These are phyloP conservation scores for Agrocybe praecox DNA, from an alignment of 768 basidiomycete species.

Conservation along the genomic window DNA sequence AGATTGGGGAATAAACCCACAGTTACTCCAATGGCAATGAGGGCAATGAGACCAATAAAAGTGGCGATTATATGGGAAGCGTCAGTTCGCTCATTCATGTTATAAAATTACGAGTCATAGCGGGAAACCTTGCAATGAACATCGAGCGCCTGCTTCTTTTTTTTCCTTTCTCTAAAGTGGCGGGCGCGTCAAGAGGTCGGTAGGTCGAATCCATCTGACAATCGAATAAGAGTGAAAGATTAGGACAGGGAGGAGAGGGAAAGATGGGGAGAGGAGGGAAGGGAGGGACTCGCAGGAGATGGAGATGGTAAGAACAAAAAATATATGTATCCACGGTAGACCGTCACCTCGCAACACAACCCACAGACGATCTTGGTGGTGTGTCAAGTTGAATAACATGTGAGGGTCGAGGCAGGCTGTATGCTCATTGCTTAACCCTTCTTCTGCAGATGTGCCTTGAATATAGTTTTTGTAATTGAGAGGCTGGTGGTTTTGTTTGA, in stretches of 20 bases:
- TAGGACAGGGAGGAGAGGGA: constrained; percentile 1
- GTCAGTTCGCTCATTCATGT: background rate
- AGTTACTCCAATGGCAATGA: constrained; percentile 61
- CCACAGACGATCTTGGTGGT: too few species aligned
- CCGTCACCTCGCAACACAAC: too few species aligned
- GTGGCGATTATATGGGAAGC: constrained; percentile 53
- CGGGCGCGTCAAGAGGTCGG: constrained; percentile 22
- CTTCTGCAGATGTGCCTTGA: too few species aligned
- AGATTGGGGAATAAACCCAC: constrained; percentile 44
- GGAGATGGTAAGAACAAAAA: too few species aligned
- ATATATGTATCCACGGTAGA: too few species aligned
- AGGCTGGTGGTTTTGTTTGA: too few species aligned
- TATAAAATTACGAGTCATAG: background rate
- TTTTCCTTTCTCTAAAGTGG: constrained; percentile 32
- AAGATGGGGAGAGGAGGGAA: background rate
- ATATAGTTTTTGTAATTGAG: too few species aligned
- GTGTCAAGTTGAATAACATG: too few species aligned
- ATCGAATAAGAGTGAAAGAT: constrained; percentile 11
- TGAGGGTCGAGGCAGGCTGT: too few species aligned
- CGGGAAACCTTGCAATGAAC: constrained; percentile 51
- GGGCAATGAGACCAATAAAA: constrained; percentile 43
- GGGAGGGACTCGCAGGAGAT: too few species aligned
- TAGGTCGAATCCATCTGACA: constrained; percentile 19
- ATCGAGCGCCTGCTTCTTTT: constrained; percentile 45
- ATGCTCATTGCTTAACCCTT: too few species aligned